These are phyloP conservation scores for Solanum hybrid DNA, from an alignment of 305 asterid species.

Conservation along the genomic window DNA sequence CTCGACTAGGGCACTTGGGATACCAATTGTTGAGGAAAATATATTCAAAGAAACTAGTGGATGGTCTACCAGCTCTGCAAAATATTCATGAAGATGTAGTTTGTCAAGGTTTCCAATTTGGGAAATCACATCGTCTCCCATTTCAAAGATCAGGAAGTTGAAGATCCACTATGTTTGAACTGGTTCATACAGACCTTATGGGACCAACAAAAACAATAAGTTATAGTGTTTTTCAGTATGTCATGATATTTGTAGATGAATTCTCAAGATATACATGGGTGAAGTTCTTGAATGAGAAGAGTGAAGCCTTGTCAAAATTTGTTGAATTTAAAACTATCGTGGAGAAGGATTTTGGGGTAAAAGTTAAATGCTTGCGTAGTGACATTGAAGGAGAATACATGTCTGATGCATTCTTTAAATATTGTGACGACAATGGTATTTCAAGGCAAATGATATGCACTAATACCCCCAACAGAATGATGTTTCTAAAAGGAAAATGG, in stretches of 20 bases:
- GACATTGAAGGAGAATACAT: constrained; percentile 1
- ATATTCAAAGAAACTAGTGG: background rate
- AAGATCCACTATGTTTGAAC: background rate
- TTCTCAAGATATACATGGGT: background rate
- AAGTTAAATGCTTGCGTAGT: background rate
- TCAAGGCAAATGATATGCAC: background rate
- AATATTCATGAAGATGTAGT: background rate
- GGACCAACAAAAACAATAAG: background rate
- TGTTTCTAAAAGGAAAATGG: background rate
- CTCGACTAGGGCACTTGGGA: constrained; percentile 1
- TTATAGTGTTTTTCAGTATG: background rate
- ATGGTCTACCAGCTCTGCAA: background rate
- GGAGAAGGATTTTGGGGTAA: background rate
- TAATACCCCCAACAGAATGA: background rate
- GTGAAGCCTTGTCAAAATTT: background rate
- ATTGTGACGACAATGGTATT: background rate
- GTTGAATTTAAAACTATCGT: background rate
- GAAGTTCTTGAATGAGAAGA: background rate
- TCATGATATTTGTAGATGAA: background rate
- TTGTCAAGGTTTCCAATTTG: background rate
- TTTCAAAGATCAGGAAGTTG: background rate
- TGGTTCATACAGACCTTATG: background rate
- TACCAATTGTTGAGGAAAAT: background rate
- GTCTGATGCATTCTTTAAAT: background rate
- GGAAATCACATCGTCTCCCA: background rate